Evolutionary conservation across 2,329 filamentous ascomycete genomes (phyloP).

Genomic region (Lachnellula hyalina): DNA sequence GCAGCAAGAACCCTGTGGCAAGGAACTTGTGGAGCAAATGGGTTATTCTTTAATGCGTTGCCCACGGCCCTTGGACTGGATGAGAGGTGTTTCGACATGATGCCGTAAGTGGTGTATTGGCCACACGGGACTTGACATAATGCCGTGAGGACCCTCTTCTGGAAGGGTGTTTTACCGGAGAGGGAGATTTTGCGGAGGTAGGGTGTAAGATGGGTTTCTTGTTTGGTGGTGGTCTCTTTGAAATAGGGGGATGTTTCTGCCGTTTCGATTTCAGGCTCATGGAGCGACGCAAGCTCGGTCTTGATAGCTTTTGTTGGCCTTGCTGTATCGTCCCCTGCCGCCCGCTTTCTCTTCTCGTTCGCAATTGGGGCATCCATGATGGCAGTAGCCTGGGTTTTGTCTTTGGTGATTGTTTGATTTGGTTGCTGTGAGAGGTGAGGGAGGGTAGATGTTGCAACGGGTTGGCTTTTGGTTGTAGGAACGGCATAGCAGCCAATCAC

Average conservation of each 20-base stretch:
- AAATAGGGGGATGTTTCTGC: background rate
- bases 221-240: background rate
- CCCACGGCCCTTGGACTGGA: conserved; percentile 74
- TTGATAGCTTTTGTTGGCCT: background rate
- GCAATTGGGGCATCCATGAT: background rate
- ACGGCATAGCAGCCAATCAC: background rate
- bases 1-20: conserved; percentile 77
- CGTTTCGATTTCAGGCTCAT: background rate
- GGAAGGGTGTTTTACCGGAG: conserved; percentile 42
- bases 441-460: background rate
- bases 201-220: conserved; percentile 12
- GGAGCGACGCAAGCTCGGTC: background rate
- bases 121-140: conserved; percentile 74
- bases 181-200: conserved; percentile 23
- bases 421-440: background rate
- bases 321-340: background rate
- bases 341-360: conserved; percentile 1
- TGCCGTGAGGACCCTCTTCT: conserved; percentile 62
- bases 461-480: background rate
- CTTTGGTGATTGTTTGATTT: background rate
- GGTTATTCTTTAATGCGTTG: conserved; percentile 71
- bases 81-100: conserved; percentile 60
- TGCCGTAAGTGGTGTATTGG: conserved; percentile 70
- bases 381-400: background rate
- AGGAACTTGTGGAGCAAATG: conserved; percentile 75